These are phyloP conservation scores for Talaromyces verruculosus DNA, from an alignment of 2,329 filamentous ascomycete species.

Conservation along the genomic window DNA sequence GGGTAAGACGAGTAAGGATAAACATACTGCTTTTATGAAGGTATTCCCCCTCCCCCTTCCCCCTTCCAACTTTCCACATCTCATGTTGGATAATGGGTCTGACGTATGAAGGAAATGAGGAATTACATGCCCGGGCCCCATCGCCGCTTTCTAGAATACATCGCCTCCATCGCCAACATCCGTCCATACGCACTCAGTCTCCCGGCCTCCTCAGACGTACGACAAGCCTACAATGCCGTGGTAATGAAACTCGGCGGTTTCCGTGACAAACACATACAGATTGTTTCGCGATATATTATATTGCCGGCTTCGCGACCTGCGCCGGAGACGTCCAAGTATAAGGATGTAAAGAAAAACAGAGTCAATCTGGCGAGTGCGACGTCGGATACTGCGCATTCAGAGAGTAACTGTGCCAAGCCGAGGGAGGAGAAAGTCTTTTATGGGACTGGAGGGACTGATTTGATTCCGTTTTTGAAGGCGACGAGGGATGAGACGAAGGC, in stretches of 20 bases:
- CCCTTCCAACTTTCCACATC: too few species aligned
- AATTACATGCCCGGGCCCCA: constrained; percentile 57
- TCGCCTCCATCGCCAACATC: constrained; percentile 49
- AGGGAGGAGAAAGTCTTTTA: constrained; percentile 41
- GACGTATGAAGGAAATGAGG: constrained; percentile 48
- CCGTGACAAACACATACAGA: constrained; percentile 53
- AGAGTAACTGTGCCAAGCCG: constrained; percentile 22
- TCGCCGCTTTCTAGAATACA: constrained; percentile 50
- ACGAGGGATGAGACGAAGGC: constrained; percentile 53
- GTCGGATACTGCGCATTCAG: not conserved
- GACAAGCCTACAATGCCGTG: constrained; percentile 49
- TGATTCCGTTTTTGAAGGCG: constrained; percentile 55
- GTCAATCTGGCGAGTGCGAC: constrained; percentile 47
- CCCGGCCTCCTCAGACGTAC: constrained; percentile 36
- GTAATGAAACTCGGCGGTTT: constrained; percentile 49
- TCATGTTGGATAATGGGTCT: not conserved
- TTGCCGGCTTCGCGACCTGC: constrained; percentile 38
- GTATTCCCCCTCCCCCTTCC: constrained; percentile 1
- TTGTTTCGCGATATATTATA: constrained; percentile 56
- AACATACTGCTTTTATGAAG: constrained; percentile 34
- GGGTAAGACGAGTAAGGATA: constrained; percentile 24
- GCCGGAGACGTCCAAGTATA: constrained; percentile 11
- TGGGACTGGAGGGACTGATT: constrained; percentile 54
- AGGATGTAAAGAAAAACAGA: constrained; percentile 20
- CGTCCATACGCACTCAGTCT: constrained; percentile 45